Evolutionary conservation across 176 grass and related monocot species (phyloP).

Genomic region (Ensete glaucum): DNA sequence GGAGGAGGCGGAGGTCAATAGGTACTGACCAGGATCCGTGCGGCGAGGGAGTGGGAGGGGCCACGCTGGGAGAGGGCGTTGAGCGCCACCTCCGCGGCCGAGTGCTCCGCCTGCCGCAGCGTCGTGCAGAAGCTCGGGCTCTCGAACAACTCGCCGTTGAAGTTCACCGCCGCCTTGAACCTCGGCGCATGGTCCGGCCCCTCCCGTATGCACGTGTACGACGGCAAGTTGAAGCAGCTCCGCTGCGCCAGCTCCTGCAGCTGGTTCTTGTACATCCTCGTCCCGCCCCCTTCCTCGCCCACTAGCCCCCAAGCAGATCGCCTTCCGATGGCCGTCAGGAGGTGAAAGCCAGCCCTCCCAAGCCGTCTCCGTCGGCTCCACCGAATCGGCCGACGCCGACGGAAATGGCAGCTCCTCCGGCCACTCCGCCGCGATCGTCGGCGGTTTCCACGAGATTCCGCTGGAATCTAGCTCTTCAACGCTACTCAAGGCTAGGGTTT

Average conservation of each 20-base stretch:
- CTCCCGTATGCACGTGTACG: conserved; percentile 86
- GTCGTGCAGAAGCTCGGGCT: conserved; percentile 91
- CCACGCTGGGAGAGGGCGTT: conserved; percentile 69
- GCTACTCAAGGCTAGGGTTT: neutral
- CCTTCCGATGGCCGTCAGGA: neutral
- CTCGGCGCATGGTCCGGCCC: conserved; percentile 94
- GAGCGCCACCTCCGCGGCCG: conserved; percentile 85
- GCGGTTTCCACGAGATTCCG: neutral
- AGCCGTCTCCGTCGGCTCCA: neutral
- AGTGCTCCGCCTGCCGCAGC: conserved; percentile 94
- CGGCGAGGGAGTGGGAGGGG: conserved; percentile 84
- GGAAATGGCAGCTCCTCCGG: neutral
- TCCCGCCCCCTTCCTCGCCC: no score
- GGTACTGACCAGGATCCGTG: conserved; percentile 78
- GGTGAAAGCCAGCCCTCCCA: neutral
- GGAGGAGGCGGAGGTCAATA: neutral
- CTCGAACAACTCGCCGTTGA: conserved; percentile 86
- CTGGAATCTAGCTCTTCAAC: neutral
- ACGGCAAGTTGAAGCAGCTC: conserved; percentile 98
- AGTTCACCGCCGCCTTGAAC: conserved; percentile 91
- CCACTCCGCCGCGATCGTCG: neutral
- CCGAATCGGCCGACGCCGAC: neutral
- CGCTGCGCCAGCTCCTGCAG: conserved; percentile 98
- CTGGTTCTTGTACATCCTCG: conserved; percentile 96
- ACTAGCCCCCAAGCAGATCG: neutral